Percentiles rank a stretch among this genome's conserved stretches.
Conservation (phyloP, 305 asterid genomes). For the Solanum chacoense region DNA sequence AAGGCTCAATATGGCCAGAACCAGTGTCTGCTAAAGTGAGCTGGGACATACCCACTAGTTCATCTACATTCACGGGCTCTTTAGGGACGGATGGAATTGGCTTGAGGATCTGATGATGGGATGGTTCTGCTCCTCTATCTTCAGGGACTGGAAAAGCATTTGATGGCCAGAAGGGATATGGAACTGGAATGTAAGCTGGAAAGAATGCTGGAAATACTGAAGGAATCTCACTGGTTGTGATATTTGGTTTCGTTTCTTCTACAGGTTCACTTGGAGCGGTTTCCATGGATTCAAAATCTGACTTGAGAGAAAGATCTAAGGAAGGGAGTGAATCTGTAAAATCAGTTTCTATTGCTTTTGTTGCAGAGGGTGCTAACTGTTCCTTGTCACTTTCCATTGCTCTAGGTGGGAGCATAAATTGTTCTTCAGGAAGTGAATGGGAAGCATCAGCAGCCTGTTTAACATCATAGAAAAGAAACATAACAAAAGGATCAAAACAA, state of each 20-base stretch:
- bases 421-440: slow-evolving; percentile 27
- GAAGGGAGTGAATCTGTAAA: slow-evolving; percentile 25
- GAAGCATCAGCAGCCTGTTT: slow-evolving; percentile 38
- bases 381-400: slow-evolving; percentile 25
- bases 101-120: slow-evolving; percentile 26
- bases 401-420: slow-evolving; percentile 26
- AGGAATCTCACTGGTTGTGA: slow-evolving; percentile 8
- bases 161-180: slow-evolving; percentile 49
- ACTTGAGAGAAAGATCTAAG: slow-evolving; percentile 56
- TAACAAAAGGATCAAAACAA: neutral
- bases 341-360: slow-evolving; percentile 18
- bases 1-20: slow-evolving; percentile 19
- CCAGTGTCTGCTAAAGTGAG: slow-evolving; percentile 41
- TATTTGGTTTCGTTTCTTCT: slow-evolving; percentile 14
- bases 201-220: slow-evolving; percentile 13
- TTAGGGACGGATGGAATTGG: slow-evolving; percentile 28
- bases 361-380: slow-evolving; percentile 15
- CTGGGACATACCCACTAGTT: slow-evolving; percentile 50
- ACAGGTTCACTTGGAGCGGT: slow-evolving; percentile 11
- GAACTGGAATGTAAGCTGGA: slow-evolving; percentile 38
- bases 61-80: slow-evolving; percentile 36
- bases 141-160: slow-evolving; percentile 20
- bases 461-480: slow-evolving; percentile 6
- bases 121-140: slow-evolving; percentile 13
- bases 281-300: slow-evolving; percentile 28